These are phyloP conservation scores for Leccinum barrowsii DNA, from an alignment of 768 basidiomycete genomes.

Conservation along the genomic window DNA sequence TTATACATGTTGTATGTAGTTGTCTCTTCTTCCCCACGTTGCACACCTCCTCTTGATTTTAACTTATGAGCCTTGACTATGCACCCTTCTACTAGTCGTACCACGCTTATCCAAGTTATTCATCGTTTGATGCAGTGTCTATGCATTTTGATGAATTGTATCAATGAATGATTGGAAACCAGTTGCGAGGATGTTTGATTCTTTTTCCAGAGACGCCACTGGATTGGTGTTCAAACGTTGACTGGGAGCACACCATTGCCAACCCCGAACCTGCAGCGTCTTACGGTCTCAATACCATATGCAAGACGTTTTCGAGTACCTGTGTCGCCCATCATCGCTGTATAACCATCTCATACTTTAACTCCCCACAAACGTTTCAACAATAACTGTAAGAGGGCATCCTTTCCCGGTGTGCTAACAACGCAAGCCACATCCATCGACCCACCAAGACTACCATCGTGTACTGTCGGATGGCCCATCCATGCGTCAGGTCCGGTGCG, in stretches of 20 bases:
- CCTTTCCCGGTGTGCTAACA: constrained; percentile 62
- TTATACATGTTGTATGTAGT: constrained; percentile 17
- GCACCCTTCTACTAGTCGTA: not conserved
- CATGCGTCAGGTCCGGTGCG: constrained; percentile 16
- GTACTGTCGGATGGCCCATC: constrained; percentile 16
- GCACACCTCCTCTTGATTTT: not conserved
- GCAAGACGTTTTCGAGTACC: not conserved
- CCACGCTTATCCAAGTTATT: not conserved
- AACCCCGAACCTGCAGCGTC: too few relatives aligned
- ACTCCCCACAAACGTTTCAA: constrained; percentile 54
- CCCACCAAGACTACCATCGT: constrained; percentile 21
- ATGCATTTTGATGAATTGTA: not conserved
- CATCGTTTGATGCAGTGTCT: not conserved
- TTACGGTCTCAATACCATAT: not conserved
- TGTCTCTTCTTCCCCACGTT: not conserved
- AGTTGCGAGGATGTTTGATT: not conserved
- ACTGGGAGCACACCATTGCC: too few relatives aligned
- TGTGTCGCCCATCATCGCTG: too few relatives aligned
- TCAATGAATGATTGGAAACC: too few relatives aligned
- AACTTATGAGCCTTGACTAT: not conserved
- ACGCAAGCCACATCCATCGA: constrained; percentile 45
- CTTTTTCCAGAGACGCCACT: constrained; percentile 9
- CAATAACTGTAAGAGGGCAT: constrained; percentile 45
- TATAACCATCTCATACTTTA: not conserved
- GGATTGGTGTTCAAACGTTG: not conserved